Evolutionary conservation across 2,329 filamentous ascomycete species (phyloP), one percentile per base, ranked within the genome.

Genomic region (Botrytis fabae): DNA sequence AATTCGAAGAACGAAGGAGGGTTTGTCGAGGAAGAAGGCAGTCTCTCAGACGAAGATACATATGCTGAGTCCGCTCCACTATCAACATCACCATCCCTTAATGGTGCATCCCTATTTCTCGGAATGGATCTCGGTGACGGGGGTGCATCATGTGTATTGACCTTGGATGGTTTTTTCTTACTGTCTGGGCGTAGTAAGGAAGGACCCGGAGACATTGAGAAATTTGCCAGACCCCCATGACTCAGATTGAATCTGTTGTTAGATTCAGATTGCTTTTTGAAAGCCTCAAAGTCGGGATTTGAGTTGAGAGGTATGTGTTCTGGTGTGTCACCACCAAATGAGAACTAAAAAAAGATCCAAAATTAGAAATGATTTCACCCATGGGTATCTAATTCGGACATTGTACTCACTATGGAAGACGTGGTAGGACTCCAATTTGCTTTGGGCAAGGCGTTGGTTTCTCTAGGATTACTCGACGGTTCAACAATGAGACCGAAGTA

Each of bases 401-500:
- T 22, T 46, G n/a, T 22, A 71, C 70, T 66, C 40, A 71, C 70
- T 66, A 94, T 87, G 8, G 91, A 91, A 0, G 91, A 92, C 14
- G 89, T 90, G 0, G 90, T 87, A 14, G 92, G 88, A 77, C 91
- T 93, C 92, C 93, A 95, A 81, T 93, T 93, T 76, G 90, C 89
- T 73, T 89, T 89, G 1, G 90, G 86, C 75, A 92, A 85, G 48
- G 86, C 85, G 7, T 86, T 88, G 4, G 91, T 91, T 70, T 91
- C 90, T 75, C 90, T 87, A 38, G 87, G 85, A 75, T 93, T 90
- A 72, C 83, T 85, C 63, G 84, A 82, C 32, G 88, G 81, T 73
- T 94, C 90, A 75, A 93, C 84, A 44, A 90, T 85, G 74, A 97
- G 88, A 72, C 92, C 93, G 81, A 97, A 97, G 82, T 97, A 97